phyloP scores from a whole-genome alignment of 495 filamentous ascomycete genomes.

The Xanthoparmelia taractica region DNA sequence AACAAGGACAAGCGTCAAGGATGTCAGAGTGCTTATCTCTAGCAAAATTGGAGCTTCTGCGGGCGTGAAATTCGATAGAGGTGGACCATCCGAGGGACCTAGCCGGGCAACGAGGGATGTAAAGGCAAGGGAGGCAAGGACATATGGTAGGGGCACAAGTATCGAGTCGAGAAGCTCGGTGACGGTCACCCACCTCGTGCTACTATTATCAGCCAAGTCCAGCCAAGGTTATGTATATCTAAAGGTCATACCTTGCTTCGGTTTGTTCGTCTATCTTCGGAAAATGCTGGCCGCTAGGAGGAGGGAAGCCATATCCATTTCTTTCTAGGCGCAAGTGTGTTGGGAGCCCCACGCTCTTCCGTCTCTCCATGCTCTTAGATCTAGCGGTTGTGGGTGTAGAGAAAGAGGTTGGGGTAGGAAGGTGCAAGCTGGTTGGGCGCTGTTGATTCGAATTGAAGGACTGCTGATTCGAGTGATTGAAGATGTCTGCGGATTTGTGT shows the following conservation, averaged over 20 bases:
- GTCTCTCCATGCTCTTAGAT: slow-evolving; percentile 25
- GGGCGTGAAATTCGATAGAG: not conserved
- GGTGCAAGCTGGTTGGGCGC: slow-evolving; percentile 7
- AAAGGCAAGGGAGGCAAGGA: slow-evolving; percentile 17
- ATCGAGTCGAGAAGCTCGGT: slow-evolving; percentile 31
- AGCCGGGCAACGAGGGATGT: not conserved
- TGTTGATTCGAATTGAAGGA: slow-evolving; percentile 3
- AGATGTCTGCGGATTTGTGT: slow-evolving; percentile 7
- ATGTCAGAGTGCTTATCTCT: slow-evolving; percentile 22
- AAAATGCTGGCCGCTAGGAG: slow-evolving; percentile 10
- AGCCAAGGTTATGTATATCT: not conserved
- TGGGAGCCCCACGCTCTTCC: slow-evolving; percentile 26
- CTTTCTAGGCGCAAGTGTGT: slow-evolving; percentile 22
- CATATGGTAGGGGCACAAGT: slow-evolving; percentile 31
- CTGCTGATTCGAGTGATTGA: not conserved
- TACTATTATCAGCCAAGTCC: slow-evolving; percentile 8
- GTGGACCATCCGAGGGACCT: not conserved
- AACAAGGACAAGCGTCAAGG: slow-evolving; percentile 35
- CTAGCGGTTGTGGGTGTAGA: slow-evolving; percentile 17
- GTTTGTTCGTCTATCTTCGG: slow-evolving; percentile 4
- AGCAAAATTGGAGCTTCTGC: not conserved
- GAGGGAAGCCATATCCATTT: slow-evolving; percentile 22
- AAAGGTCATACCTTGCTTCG: slow-evolving; percentile 10
- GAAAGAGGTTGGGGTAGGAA: slow-evolving; percentile 18
- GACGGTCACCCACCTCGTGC: slow-evolving; percentile 27